Evolutionary conservation across 2,329 filamentous ascomycete genomes (phyloP), one percentile per base, ranked within the genome.

Genomic region (Mycogone perniciosa): DNA sequence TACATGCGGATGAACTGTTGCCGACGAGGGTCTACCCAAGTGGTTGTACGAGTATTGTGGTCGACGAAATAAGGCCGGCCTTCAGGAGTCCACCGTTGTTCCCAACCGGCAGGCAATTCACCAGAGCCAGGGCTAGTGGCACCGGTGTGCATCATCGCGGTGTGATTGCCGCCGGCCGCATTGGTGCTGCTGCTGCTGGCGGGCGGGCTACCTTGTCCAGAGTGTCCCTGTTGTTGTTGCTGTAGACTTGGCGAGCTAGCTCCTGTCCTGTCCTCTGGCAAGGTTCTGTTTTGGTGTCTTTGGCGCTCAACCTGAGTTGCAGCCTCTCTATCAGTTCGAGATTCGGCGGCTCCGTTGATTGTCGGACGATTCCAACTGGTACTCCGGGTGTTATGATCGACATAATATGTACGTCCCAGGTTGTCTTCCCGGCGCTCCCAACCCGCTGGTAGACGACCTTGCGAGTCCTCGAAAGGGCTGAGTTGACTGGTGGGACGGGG

Each of bases 1-100:
- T 99, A 99, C 88, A 97, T 96, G 53, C 93, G 81, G 54, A 99
- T 97, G 71, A 96, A 99, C 69, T 99, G 93, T 71, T 97, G 93
- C 56, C 93, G 85, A 60, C 93, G 85, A 31, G 93, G 93, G 67
- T 99, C 93, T 11, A 99, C 93, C 93, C 93, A 99, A 1, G 93
- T 97, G 0, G 93, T 99, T 1, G 93, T 97, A 57, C 93, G 83
- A 7, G 93, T 97, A 67, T 97, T 99, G 71, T 99, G 93, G 67
- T 99, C 93, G 45, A 99, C 93, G 69, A 96, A 99, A 71, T 99
- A 99, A 7, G 92, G 81, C 46, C 93, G 83, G 30, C 92, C 91
- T 75, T 99, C 93, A 0, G 93, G 92, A 0, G 93, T 99, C 71
- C 89, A 91, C 60, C 93, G 80, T 68, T 96, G 90, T 70, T 99